These are phyloP conservation scores for Fusarium globosum DNA, from an alignment of 2,329 filamentous ascomycete species.

Conservation along the genomic window DNA sequence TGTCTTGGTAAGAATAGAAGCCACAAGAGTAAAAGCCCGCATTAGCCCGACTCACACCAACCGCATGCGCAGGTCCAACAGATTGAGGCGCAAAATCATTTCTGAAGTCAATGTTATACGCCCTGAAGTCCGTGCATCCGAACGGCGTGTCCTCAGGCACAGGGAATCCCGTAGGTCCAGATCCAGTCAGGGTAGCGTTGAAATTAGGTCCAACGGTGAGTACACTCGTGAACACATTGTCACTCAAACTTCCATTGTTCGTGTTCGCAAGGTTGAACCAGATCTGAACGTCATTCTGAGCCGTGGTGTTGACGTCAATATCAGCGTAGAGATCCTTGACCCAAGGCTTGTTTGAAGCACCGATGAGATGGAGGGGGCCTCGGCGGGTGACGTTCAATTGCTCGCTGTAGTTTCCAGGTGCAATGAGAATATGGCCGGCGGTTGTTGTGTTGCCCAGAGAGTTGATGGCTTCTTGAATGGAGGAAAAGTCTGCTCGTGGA, in stretches of 20 bases:
- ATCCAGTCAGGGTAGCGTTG: constrained; percentile 70
- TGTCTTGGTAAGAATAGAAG: constrained; percentile 76
- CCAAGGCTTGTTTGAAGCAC: constrained; percentile 60
- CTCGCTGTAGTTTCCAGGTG: constrained; percentile 69
- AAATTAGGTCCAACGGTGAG: constrained; percentile 72
- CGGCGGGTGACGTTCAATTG: constrained; percentile 73
- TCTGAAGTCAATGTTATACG: constrained; percentile 74
- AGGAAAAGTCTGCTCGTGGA: constrained; percentile 50
- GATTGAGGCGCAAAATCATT: constrained; percentile 66
- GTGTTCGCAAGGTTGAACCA: constrained; percentile 66
- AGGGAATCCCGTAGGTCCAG: constrained; percentile 69
- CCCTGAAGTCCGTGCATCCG: constrained; percentile 71
- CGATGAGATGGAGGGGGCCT: constrained; percentile 70
- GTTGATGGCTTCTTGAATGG: constrained; percentile 55
- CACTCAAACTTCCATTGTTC: constrained; percentile 56
- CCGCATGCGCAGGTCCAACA: constrained; percentile 67
- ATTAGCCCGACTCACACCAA: constrained; percentile 72
- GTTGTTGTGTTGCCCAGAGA: constrained; percentile 50
- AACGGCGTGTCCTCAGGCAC: constrained; percentile 72
- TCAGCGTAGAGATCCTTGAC: constrained; percentile 51
- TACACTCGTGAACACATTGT: constrained; percentile 72
- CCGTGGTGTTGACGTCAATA: constrained; percentile 54
- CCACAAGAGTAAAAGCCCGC: constrained; percentile 74
- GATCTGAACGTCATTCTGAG: constrained; percentile 63
- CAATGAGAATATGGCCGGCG: constrained; percentile 62